phyloP scores from a whole-genome alignment of 768 basidiomycete genomes.

The Suillus subalutaceus region DNA sequence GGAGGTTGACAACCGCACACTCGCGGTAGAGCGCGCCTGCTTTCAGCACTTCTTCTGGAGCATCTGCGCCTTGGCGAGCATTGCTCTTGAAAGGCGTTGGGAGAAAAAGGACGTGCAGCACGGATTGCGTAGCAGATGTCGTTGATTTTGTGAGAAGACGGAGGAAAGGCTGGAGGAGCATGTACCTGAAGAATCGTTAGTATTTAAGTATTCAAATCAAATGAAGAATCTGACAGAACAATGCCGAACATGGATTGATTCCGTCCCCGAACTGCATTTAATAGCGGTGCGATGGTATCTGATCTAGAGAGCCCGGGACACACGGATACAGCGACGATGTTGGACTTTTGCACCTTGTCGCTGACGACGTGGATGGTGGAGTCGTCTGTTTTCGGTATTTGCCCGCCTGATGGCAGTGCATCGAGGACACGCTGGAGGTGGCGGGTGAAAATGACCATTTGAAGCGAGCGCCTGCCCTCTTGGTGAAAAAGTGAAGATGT shows the following conservation, averaged over 20 bases:
- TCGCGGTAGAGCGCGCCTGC: constrained; percentile 80
- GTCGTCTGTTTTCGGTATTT: constrained; percentile 45
- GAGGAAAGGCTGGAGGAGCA: constrained; percentile 67
- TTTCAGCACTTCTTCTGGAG: constrained; percentile 67
- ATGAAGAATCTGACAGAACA: constrained; percentile 45
- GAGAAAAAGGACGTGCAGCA: constrained; percentile 82
- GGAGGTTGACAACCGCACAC: constrained; percentile 63
- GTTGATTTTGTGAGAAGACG: constrained; percentile 73
- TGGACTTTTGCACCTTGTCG: constrained; percentile 57
- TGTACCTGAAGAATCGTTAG: constrained; percentile 49
- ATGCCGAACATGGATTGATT: constrained; percentile 46
- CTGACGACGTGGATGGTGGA: constrained; percentile 40
- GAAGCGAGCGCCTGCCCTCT: constrained; percentile 69
- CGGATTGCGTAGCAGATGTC: constrained; percentile 62
- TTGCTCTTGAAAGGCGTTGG: constrained; percentile 75
- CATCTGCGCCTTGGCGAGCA: constrained; percentile 27
- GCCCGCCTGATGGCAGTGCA: constrained; percentile 68
- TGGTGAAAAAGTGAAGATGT: constrained; percentile 42
- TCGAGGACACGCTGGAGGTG: constrained; percentile 87
- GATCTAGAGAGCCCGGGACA: constrained; percentile 76
- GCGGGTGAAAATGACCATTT: constrained; percentile 63
- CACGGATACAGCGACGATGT: constrained; percentile 74
- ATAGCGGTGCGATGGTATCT: constrained; percentile 60
- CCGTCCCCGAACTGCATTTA: constrained; percentile 31
- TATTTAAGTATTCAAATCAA: constrained; percentile 11